Evolutionary conservation across 2,329 filamentous ascomycete species (phyloP), one percentile per base, ranked within the genome.

Genomic region (Alternaria arbusti): DNA sequence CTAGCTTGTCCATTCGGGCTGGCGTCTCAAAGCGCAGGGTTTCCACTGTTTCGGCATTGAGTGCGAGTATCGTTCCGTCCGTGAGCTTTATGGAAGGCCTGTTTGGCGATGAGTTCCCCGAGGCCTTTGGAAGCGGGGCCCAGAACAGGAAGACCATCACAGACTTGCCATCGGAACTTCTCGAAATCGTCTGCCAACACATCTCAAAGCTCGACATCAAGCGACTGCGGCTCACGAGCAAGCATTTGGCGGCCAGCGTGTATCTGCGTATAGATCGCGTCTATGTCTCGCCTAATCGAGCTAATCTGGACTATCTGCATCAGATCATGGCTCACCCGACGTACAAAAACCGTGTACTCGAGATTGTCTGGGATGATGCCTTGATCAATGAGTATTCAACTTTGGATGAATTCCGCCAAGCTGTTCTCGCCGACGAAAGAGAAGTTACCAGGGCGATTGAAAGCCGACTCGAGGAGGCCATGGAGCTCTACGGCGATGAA

Each of bases 291-390:
- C 74, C 82, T 5, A 83, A 81, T 54, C 75, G 76, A 5, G 71
- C 74, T 22, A 79, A 84, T 54, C 66, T 84, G 6, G 47, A 76
- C 3, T 80, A 81, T 5, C 75, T 82, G 22, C 70, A 74, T 3
- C 70, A 74, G 13, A 69, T 84, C 54, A 77, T 82, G 9, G 65
- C 78, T 10, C 77, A 83, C 63, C 73, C 78, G 5, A 59, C 45
- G 1, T 79, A 80, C 52, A 74, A 77, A 5, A 49, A 66, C 1
- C 43, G 63, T 1, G 70, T 84, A 8, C 64, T 51, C 4, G 81
- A 84, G 58, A 75, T 84, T 6, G 73, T 85, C 32, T 83, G 77
- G 78, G 78, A 83, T 23, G 79, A 82, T 54, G 70, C 71, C n/a
- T 68, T 71, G n/a, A 67, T 77, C 23, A 59, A 66, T 7, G 63